Evolutionary conservation across 2,329 filamentous ascomycete species (phyloP), one percentile per base, ranked within the genome.

Genomic region (Talaromyces rugulosus): DNA sequence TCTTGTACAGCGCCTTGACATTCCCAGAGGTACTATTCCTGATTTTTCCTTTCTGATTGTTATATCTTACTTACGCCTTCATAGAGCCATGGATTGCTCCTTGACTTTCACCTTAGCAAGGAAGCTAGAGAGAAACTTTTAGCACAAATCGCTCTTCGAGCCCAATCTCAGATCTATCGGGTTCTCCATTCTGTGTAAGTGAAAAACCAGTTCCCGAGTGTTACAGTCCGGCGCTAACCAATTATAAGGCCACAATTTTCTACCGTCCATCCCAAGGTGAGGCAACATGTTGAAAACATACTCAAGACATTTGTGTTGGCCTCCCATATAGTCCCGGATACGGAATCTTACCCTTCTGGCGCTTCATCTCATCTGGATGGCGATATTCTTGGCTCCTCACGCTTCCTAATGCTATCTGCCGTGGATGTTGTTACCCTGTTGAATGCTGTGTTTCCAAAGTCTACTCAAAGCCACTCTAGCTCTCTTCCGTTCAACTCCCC

Each of bases 21-120:
- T 90, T 95, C 70, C 95, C 95, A 11, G 95, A 99, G 83, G 92
- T 87, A 82, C 67, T 85, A 12, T 50, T 56, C 27, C 6, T 27
- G 11, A 86, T 60, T 47, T 3, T 9, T 14, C 18, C 8, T 47
- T 47, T 47, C 30, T 31, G 53, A 58, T 52, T 34, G 54, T 42
- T 27, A 2, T 16, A 47, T 36, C 18, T 12, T 68, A 33, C 44
- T 63, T 66, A 78, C 79, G 66, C 23, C 65, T 23, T 6, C 18
- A 55, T 67, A 87, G 85, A 81, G 80, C 18, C 81, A 85, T 63
- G 83, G 83, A 56, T 80, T 87, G 65, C 88, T 98, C 80, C 85
- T 91, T 61, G 91, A 96, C 69, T 94, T 96, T 74, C 91, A 96
- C 77, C 92, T 98, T 69, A 93, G 90, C 56, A 91, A 96, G 68